phyloP scores from a whole-genome alignment of 805 yeast genomes.

The Yamadazyma sp. region DNA sequence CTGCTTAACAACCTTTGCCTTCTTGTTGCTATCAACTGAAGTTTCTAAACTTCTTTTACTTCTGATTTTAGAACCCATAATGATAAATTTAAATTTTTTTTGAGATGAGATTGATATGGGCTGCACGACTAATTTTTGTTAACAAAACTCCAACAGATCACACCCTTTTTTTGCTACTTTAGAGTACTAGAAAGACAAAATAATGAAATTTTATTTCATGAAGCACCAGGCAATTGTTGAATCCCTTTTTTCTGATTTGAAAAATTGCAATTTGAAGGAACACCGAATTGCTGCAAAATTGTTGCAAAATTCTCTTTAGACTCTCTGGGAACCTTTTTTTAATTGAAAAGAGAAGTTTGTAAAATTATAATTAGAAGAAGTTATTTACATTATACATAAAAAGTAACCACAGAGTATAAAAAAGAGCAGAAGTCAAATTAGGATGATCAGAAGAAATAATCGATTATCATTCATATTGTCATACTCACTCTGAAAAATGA shows the following conservation, averaged over 20 bases:
- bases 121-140: not conserved
- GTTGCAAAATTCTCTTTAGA: not conserved
- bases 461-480: not conserved
- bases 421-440: not conserved
- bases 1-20: slow-evolving; percentile 22
- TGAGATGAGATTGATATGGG: slow-evolving; percentile 11
- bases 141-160: not conserved
- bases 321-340: too few species aligned
- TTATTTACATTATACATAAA: too few species aligned
- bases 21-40: slow-evolving; percentile 19
- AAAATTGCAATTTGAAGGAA: not conserved
- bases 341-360: too few species aligned
- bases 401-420: too few species aligned
- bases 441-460: not conserved
- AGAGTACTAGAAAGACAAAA: not conserved
- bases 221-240: not conserved
- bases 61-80: slow-evolving; percentile 18
- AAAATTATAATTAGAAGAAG: too few species aligned
- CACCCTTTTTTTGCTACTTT: not conserved
- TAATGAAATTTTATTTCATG: not conserved
- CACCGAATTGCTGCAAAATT: not conserved
- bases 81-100: slow-evolving; percentile 3
- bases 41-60: slow-evolving; percentile 29
- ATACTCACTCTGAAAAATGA: too few species aligned
- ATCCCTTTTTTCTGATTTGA: not conserved